Base-by-base conservation (phyloP, 2,329 filamentous ascomycete species). In the Sporothrix luriei region DNA sequence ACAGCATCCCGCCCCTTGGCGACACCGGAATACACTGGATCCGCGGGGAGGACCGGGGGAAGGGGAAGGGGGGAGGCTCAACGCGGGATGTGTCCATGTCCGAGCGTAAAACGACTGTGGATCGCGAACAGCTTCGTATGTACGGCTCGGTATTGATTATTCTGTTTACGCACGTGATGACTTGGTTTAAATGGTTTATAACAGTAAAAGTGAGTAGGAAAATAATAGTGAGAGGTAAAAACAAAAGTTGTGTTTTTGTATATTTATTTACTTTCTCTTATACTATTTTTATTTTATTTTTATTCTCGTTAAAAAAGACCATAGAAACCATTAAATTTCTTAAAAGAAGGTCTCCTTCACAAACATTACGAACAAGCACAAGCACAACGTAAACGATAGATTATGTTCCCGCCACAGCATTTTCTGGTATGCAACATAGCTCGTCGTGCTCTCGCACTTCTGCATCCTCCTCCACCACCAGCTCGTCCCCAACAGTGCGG, bases 401-500 rank as follows among this genome's bases (percentile, higher is more conserved):
- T 33, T 7, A 7, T 33, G 33, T 7, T 6, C 3, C 5, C 33
- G 5, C 33, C 5, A 33, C 9, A 33, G 7, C 33, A 33, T 33
- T 33, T 7, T 33, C 33, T 7, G 5, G 33, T 33, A 7, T 33
- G 33, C 5, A 7, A 33, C 3, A 33, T 33, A 0, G 4, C 5
- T 6, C 33, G 33, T 1, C 33, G 9, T 9, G 33, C 3, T 33
- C 33, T 33, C 33, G 33, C 33, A 7, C 9, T 9, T 7, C 33
- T 33, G 5, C 9, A 33, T 33, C 5, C 33, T 6, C 5, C 5
- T 4, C 33, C 33, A 2, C 1, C 33, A 9, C 33, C 33, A 33
- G 1, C 29, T 33, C 6, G 33, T 33, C 6, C 29, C 33, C 74
- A 66, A 78, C 76, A 70, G 71, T 73, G 43, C 71, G 48, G 62